Evolutionary conservation across 805 yeast species (phyloP), one percentile per base, ranked within the genome.

Genomic region (Wickerhamiella qilinensis): DNA sequence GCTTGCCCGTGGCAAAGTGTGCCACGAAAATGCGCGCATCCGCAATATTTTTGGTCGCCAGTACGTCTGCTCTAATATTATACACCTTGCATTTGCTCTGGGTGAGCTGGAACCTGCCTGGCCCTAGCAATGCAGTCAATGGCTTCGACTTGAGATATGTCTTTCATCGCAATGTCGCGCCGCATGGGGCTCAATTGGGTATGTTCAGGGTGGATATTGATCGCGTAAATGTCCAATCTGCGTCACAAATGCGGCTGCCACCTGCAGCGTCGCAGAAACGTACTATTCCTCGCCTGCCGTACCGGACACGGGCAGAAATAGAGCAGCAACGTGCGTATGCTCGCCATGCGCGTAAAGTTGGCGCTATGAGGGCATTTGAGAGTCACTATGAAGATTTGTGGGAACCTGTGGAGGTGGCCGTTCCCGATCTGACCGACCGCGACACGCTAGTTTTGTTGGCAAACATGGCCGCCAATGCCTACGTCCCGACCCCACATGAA

Each of bases 401-500:
- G 93, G 58, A 57, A 14, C 68, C 67, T 33, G 67, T 64, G 1
- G 59, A 58, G 15, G 65, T 77, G 1, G 38, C 63, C 1, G 68
- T 79, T 1, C 98, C 98, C 0, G 72, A 91, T 47, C 60, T 88
- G 7, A 61, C 73, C 1, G 94, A 86, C 56, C 69, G 69, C 38
- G 73, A 73, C 30, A 82, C 95, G 0, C 55, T 88, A 3, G 62
- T 86, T 2, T 61, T 80, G 1, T 59, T 88, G 31, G 97, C 96
- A 0, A 57, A 75, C 38, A 80, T 88, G 73, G 74, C 94, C 0
- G 81, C 94, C 1, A 80, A 91, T 55, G 96, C 97, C 2, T 91
- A 88, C 53, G 93, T 84, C 2, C 68, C 70, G 34, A 60, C 72
- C 22, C 96, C 96, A 3, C 60, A 59, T 17, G 70, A 75, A 19